These are phyloP conservation scores for Lactifluus subvellereus DNA, from an alignment of 768 basidiomycete species.

Conservation along the genomic window DNA sequence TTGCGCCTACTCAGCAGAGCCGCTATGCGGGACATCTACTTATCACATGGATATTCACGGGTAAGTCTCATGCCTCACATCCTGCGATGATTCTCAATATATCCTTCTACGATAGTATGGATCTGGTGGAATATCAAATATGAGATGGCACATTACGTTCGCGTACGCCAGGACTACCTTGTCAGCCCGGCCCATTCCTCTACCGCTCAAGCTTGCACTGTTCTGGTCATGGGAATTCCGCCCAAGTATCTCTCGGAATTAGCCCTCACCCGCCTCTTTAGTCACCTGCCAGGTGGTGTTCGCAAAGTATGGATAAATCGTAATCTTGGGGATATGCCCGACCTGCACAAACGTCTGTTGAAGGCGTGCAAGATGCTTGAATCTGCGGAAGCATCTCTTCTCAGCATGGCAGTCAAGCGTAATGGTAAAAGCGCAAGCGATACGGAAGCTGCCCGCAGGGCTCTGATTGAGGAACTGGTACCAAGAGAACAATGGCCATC, in stretches of 20 bases:
- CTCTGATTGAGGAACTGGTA: conserved; percentile 42
- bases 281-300: conserved; percentile 83
- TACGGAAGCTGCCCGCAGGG: conserved; percentile 28
- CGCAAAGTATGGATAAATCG: conserved; percentile 90
- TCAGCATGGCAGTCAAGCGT: conserved; percentile 70
- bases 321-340: conserved; percentile 82
- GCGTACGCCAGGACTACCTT: conserved; percentile 76
- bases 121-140: conserved; percentile 73
- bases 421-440: conserved; percentile 41
- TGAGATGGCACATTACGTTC: conserved; percentile 80
- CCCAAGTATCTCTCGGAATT: conserved; percentile 65
- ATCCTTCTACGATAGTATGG: conserved; percentile 50
- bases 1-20: conserved; percentile 42
- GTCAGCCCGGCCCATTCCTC: conserved; percentile 67
- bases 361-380: conserved; percentile 78
- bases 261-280: conserved; percentile 62
- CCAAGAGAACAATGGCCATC: conserved; percentile 70
- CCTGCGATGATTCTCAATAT: not conserved
- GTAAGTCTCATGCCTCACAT: conserved; percentile 38
- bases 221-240: conserved; percentile 89
- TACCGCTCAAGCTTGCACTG: conserved; percentile 81
- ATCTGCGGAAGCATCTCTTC: conserved; percentile 70
- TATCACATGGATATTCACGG: conserved; percentile 72
- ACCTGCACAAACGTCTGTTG: conserved; percentile 69
- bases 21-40: conserved; percentile 80